Base-by-base conservation (phyloP, 371 early-diverging fungal genomes). In the Phascolomyces articulosus region DNA sequence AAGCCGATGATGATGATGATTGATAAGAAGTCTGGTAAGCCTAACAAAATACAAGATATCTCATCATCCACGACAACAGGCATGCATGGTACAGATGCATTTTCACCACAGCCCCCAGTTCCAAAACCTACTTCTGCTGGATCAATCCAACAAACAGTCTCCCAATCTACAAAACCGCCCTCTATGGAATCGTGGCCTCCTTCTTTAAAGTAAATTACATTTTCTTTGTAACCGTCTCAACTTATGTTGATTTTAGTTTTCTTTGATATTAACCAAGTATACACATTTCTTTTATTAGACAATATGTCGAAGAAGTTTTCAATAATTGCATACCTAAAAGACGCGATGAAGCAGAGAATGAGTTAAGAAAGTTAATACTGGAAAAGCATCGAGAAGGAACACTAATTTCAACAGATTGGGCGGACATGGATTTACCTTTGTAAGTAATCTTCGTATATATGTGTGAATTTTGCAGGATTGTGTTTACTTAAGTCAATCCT, bases 331-430 rank as follows among this genome's bases (percentile, higher is more conserved):
- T 75, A 15, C 71, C 68, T n/a, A 81, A 83, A 38, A 74, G 80
- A 29, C 72, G 85, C 15, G 85, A 84, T 61, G 69, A 66, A 26
- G 90, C 84, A 9, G 84, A 89, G 57, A 47, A 58, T 24, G 78
- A 88, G 48, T 62, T 92, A 31, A 83, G 82, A 61, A 70, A 73
- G 16, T 44, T 92, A 44, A 90, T 92, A 31, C 69, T 73, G 9
- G 79, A 80, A 40, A 75, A 80, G 40, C 86, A 82, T 68, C 66
- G 58, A 26, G 75, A 79, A 31, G 82, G 84, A 20, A 77, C 77
- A 18, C 58, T 93, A 13, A 67, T 82, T 65, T 82, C 84, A 0
- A 83, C 86, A 0, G 87, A 90, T 60, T 93, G 93, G 93, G 83
- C 67, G 15, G 73, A 82, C 34, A 84, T 88, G 85, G 78, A 79